phyloP scores from a whole-genome alignment of 2,329 filamentous ascomycete species.

The Aspergillus persii region DNA sequence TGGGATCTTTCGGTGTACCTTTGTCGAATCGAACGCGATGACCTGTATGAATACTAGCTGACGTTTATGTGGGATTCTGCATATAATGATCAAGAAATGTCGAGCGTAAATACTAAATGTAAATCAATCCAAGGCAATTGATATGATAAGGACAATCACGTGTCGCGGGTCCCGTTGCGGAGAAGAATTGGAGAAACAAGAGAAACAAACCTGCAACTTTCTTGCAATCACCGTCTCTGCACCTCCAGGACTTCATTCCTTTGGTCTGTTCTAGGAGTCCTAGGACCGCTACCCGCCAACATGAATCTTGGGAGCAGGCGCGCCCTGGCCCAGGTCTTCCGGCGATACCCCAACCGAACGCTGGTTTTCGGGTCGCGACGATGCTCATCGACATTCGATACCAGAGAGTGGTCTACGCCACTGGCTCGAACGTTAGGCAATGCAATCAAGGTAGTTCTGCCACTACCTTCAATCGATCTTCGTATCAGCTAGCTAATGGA shows the following conservation, averaged over 20 bases:
- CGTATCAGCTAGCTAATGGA: neutral
- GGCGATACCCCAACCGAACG: slow-evolving; percentile 17
- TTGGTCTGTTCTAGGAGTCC: neutral
- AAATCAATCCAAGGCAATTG: neutral
- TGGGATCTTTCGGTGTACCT: neutral
- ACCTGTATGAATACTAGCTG: slow-evolving; percentile 3
- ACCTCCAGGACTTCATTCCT: neutral
- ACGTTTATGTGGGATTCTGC: neutral
- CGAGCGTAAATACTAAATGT: neutral
- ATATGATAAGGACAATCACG: slow-evolving; percentile 22
- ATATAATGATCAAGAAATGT: neutral
- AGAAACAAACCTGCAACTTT: neutral
- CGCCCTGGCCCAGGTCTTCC: slow-evolving; percentile 26
- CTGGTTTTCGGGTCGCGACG: slow-evolving; percentile 20
- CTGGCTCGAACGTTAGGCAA: slow-evolving; percentile 82
- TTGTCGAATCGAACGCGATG: neutral
- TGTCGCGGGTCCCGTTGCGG: slow-evolving; percentile 26
- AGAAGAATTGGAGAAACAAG: slow-evolving; percentile 20
- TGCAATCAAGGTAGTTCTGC: slow-evolving; percentile 68
- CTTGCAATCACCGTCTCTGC: neutral
- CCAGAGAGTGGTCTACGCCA: slow-evolving; percentile 83
- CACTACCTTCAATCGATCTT: slow-evolving; percentile 22
- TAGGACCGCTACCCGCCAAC: neutral
- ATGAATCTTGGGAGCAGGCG: slow-evolving; percentile 33
- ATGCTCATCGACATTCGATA: slow-evolving; percentile 36